Evolutionary conservation across 2,329 filamentous ascomycete genomes (phyloP), one percentile per base, ranked within the genome.

Genomic region (Graphiopsis chlorocephala): DNA sequence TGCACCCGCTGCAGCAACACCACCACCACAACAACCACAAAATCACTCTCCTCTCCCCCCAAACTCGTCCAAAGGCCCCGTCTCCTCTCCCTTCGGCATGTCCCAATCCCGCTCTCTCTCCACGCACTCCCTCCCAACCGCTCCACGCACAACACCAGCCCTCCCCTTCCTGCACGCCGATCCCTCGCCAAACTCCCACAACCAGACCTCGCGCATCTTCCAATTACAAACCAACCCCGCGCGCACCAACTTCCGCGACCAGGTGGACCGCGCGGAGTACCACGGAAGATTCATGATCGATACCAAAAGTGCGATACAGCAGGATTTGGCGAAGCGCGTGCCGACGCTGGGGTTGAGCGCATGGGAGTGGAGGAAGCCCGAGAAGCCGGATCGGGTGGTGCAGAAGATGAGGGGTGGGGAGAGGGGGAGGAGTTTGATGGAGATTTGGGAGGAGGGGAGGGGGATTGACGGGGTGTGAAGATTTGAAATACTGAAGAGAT

Each of bases 221-320:
- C 77, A 80, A 62, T 70, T 82, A 42, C 74, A 74, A 17, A 69
- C 79, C 45, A 77, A 80, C 67, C 71, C 73, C 10, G 76, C 77
- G 7, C 75, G 73, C 42, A 72, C 70, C 35, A 71, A 79, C 20
- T 79, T 81, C 66, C 74, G 76, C 53, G 79, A 81, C 65, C 76
- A 74, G 33, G 72, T 82, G 64, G 74, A 80, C 65, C 69, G 72
- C 2, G 64, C 67, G 11, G 68, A 68, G 45, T 77, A 72, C 64
- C 70, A 76, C 55, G 75, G 75, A 17, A 45, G 55, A 17, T 78
- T 74, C 66, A 55, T 48, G 5, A 45, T 77, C 14, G 68, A 74
- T 57, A 66, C 50, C 23, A 72, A 73, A 58, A 70, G 67, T 45
- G 61, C 70, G 12, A 70, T 70, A 47, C 73, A 75, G 65, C 70